Evolutionary conservation across 2,329 filamentous ascomycete genomes (phyloP).

Genomic region (Tolypocladium tundrense): DNA sequence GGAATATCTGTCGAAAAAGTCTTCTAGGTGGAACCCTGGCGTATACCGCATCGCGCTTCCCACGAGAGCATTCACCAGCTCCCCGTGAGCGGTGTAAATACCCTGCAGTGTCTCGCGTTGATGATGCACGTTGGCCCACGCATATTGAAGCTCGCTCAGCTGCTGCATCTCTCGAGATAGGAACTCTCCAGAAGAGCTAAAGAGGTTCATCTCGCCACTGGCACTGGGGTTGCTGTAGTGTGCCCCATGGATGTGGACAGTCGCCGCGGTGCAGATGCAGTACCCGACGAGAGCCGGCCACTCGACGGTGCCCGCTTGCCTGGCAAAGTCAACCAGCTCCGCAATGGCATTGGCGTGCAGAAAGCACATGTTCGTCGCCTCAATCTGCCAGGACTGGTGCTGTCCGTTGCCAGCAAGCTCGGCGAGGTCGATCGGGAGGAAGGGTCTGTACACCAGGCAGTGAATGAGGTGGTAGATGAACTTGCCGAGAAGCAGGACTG

Average conservation of each 20-base stretch:
- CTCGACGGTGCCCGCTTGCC: conserved; percentile 63
- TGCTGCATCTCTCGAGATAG: conserved; percentile 72
- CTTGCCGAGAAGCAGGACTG: conserved; percentile 71
- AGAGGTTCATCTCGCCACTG: conserved; percentile 48
- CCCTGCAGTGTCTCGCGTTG: conserved; percentile 69
- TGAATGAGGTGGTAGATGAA: conserved; percentile 80
- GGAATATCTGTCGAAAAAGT: conserved; percentile 75
- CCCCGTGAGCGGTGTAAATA: conserved; percentile 68
- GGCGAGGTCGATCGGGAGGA: conserved; percentile 72
- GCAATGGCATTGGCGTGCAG: conserved; percentile 81
- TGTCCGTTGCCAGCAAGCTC: conserved; percentile 73
- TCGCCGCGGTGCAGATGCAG: conserved; percentile 77
- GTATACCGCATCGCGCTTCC: conserved; percentile 60
- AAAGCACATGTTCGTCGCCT: conserved; percentile 79
- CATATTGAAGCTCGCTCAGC: conserved; percentile 61
- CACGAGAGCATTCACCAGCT: conserved; percentile 64
- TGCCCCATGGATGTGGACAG: conserved; percentile 77
- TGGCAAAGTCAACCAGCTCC: conserved; percentile 70
- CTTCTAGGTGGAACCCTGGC: conserved; percentile 73
- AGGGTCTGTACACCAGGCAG: conserved; percentile 78
- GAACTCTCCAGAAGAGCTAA: conserved; percentile 56
- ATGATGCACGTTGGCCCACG: conserved; percentile 70
- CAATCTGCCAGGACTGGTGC: conserved; percentile 87
- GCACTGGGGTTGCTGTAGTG: conserved; percentile 55
- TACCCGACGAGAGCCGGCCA: conserved; percentile 84